phyloP scores from a whole-genome alignment of 768 basidiomycete genomes.

The Lyophyllum shimeji region DNA sequence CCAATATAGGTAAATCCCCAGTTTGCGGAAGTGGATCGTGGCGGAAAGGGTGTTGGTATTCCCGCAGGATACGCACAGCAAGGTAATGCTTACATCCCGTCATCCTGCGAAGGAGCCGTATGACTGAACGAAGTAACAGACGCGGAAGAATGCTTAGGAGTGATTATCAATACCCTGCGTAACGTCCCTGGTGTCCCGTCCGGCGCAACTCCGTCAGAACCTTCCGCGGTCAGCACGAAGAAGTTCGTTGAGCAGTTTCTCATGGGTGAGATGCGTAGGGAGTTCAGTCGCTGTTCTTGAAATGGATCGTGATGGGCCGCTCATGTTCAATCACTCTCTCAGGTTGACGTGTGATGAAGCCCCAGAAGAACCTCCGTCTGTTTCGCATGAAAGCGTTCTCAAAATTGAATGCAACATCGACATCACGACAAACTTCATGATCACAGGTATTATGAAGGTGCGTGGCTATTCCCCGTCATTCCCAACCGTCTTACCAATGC shows the following conservation, averaged over 20 bases:
- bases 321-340: not conserved
- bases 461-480: conserved; percentile 10
- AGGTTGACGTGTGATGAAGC: conserved; percentile 85
- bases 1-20: conserved; percentile 71
- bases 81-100: conserved; percentile 38
- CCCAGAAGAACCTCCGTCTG: conserved; percentile 69
- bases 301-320: not conserved
- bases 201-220: conserved; percentile 17
- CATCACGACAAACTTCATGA: conserved; percentile 85
- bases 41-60: conserved; percentile 34
- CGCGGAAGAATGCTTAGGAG: conserved; percentile 88
- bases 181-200: conserved; percentile 57
- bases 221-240: conserved; percentile 32
- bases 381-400: conserved; percentile 68
- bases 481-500: not conserved
- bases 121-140: conserved; percentile 42
- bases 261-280: conserved; percentile 74
- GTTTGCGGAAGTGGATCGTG: conserved; percentile 73
- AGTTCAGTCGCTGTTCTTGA: conserved; percentile 35
- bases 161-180: conserved; percentile 69
- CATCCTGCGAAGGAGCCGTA: not conserved
- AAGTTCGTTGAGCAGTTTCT: conserved; percentile 81
- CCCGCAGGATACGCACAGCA: conserved; percentile 76
- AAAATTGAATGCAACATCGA: conserved; percentile 94
- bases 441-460: conserved; percentile 80